phyloP scores from a whole-genome alignment of 495 filamentous ascomycete species.

The Lepraria neglecta region DNA sequence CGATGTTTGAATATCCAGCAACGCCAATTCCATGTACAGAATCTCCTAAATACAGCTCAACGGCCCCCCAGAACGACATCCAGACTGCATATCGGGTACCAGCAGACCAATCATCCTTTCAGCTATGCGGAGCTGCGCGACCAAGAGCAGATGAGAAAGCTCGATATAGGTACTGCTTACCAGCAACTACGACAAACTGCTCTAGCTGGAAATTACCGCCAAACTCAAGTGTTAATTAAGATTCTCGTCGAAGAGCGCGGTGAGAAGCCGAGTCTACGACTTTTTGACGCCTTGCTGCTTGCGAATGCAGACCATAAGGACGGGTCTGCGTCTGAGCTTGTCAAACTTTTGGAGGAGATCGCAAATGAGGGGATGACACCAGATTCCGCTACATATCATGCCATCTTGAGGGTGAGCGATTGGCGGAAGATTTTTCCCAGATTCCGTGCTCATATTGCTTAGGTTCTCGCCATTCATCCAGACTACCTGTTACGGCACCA shows the following conservation, averaged over 20 bases:
- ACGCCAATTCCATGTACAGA: neutral
- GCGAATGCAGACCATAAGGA: constrained; percentile 56
- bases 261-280: constrained; percentile 55
- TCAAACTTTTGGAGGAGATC: constrained; percentile 64
- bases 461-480: constrained; percentile 77
- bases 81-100: neutral
- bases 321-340: constrained; percentile 59
- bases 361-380: constrained; percentile 49
- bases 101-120: neutral
- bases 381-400: constrained; percentile 62
- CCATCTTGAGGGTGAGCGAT: constrained; percentile 57
- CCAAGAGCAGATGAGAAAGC: constrained; percentile 1
- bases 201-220: constrained; percentile 19
- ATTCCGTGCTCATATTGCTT: constrained; percentile 22
- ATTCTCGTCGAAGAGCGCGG: constrained; percentile 53
- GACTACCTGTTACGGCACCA: constrained; percentile 69
- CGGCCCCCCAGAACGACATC: neutral
- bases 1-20: neutral
- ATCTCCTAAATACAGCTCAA: neutral
- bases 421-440: neutral
- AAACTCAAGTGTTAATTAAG: constrained; percentile 11
- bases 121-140: neutral
- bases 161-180: constrained; percentile 15
- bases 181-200: constrained; percentile 18
- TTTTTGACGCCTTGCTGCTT: constrained; percentile 69